These are phyloP conservation scores for Mycena citricolor DNA, from an alignment of 1,284 basidiomycete genomes.

Conservation along the genomic window DNA sequence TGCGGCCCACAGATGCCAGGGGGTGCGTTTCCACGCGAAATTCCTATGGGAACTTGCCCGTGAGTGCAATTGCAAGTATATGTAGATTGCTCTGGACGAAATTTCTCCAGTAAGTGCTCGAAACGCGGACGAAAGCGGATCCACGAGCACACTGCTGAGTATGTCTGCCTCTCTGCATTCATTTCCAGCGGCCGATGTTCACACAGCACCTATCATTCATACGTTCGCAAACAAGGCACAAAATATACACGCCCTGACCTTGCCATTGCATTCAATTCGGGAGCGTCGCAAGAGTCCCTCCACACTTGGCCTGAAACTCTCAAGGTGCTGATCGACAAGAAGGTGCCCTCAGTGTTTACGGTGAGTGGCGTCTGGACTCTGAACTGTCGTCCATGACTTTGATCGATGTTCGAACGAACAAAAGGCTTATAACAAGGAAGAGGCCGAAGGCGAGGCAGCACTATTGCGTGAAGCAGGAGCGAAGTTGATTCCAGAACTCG, in stretches of 20 bases:
- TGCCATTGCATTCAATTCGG: slow-evolving; percentile 35
- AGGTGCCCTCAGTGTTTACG: slow-evolving; percentile 32
- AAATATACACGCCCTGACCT: slow-evolving; percentile 30
- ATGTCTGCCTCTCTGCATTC: slow-evolving; percentile 1
- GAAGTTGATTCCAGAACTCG: slow-evolving; percentile 23
- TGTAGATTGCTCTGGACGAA: not conserved
- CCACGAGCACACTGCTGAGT: slow-evolving; percentile 21
- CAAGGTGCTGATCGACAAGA: slow-evolving; percentile 26
- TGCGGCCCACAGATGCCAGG: slow-evolving; percentile 32
- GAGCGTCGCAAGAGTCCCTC: slow-evolving; percentile 25
- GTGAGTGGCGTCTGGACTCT: slow-evolving; percentile 15
- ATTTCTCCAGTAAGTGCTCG: slow-evolving; percentile 13
- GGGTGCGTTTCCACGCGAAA: slow-evolving; percentile 8
- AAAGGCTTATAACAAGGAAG: slow-evolving; percentile 32
- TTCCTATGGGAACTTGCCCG: slow-evolving; percentile 34
- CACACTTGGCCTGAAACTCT: slow-evolving; percentile 28
- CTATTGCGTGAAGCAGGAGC: slow-evolving; percentile 27
- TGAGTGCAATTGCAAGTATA: slow-evolving; percentile 19
- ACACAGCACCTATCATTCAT: slow-evolving; percentile 30
- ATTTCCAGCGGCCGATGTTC: not conserved
- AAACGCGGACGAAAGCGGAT: slow-evolving; percentile 16
- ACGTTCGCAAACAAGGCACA: slow-evolving; percentile 19
- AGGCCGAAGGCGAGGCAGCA: slow-evolving; percentile 28
- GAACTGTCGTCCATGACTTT: too few species aligned
- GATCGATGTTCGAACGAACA: not conserved